Percentiles rank a stretch among this genome's conserved stretches.
These are phyloP conservation scores for Solanum megistacrolobum DNA, from an alignment of 257 asterid genomes.

Conservation along the genomic window DNA sequence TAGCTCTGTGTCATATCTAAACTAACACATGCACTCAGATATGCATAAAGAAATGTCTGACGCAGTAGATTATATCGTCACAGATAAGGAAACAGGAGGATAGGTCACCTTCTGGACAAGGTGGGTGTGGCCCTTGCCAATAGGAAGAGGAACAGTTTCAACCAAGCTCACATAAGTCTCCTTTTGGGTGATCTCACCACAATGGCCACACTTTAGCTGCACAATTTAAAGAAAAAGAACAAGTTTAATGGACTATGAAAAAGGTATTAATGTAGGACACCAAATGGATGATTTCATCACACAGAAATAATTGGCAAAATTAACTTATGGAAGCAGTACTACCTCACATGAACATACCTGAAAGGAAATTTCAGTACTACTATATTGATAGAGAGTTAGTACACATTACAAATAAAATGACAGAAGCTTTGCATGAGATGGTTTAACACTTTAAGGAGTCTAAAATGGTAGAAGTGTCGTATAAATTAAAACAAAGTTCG, in stretches of 20 bases:
- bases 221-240: background rate
- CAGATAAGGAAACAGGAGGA: background rate
- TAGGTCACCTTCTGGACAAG: slow-evolving; percentile 62
- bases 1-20: background rate
- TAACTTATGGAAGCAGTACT: background rate
- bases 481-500: background rate
- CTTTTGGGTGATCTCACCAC: slow-evolving; percentile 68
- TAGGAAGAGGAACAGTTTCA: slow-evolving; percentile 47
- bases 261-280: background rate
- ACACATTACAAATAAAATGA: background rate
- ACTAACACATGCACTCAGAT: background rate
- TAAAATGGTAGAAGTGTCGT: background rate
- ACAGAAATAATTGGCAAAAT: background rate
- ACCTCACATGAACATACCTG: background rate
- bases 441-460: background rate
- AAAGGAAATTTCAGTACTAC: background rate
- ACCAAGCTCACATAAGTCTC: slow-evolving; percentile 59
- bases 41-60: background rate
- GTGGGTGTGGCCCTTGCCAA: slow-evolving; percentile 51
- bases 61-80: background rate
- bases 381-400: background rate
- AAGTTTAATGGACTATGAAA: background rate
- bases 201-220: slow-evolving; percentile 67
- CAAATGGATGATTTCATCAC: background rate
- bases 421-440: background rate